Conservation (phyloP, 202 grass and related monocot species). For the Digitaria exilis region DNA sequence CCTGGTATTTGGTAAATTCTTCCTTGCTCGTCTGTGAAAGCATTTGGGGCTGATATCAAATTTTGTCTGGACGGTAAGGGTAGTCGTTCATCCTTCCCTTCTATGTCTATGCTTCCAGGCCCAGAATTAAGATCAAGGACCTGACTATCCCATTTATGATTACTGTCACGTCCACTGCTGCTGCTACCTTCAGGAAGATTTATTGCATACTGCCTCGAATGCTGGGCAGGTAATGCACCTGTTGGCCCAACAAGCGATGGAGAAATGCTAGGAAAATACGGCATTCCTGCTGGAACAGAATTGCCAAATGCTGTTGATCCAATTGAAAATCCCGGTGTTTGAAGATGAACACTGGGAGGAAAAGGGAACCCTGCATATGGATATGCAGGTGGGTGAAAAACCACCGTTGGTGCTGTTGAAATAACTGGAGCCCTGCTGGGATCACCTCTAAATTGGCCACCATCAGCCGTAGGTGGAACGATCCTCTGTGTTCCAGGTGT, state of each 20-base stretch:
- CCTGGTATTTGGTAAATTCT: constrained; percentile 61
- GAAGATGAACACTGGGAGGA: constrained; percentile 41
- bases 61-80: constrained; percentile 55
- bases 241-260: constrained; percentile 55
- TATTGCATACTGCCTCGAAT: constrained; percentile 54
- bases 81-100: constrained; percentile 63
- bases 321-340: constrained; percentile 43
- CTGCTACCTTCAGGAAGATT: constrained; percentile 62
- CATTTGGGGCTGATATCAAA: constrained; percentile 50
- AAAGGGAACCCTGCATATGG: constrained; percentile 57
- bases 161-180: constrained; percentile 49
- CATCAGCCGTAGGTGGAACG: constrained; percentile 12
- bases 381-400: constrained; percentile 50
- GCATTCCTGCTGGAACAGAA: constrained; percentile 40
- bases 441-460: constrained; percentile 47
- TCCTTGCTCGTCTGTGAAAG: constrained; percentile 61
- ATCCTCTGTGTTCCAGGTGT: constrained; percentile 50
- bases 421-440: constrained; percentile 48
- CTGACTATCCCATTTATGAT: constrained; percentile 56
- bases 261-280: constrained; percentile 50
- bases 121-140: constrained; percentile 77
- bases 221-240: constrained; percentile 45
- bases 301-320: constrained; percentile 45
- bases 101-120: constrained; percentile 60
- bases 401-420: constrained; percentile 49